Conservation (phyloP, 2,329 filamentous ascomycete genomes). For the Microthyrium microscopicum region DNA sequence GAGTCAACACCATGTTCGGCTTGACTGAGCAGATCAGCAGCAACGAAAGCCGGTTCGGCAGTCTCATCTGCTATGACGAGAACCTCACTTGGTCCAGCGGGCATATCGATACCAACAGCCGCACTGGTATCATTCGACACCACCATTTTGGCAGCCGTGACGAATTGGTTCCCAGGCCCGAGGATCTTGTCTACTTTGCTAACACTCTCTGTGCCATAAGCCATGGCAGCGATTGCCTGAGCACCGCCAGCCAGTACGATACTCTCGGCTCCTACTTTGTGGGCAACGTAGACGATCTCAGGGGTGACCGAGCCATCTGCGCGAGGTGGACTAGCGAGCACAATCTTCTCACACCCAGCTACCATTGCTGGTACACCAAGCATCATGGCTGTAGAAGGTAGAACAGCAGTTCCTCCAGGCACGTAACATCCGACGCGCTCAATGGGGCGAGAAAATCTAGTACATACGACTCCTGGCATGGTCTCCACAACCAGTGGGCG, state of each 20-base stretch:
- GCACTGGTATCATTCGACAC: slow-evolving; percentile 96
- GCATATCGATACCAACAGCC: slow-evolving; percentile 94
- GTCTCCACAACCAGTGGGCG: slow-evolving; percentile 78
- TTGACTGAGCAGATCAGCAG: slow-evolving; percentile 84
- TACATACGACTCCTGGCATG: slow-evolving; percentile 93
- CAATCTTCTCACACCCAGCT: slow-evolving; percentile 86
- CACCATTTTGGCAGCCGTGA: slow-evolving; percentile 96
- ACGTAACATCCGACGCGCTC: slow-evolving; percentile 95
- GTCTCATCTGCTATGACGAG: slow-evolving; percentile 84
- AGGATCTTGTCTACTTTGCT: slow-evolving; percentile 98
- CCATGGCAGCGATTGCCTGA: slow-evolving; percentile 90
- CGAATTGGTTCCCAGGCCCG: slow-evolving; percentile 94
- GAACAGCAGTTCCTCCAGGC: slow-evolving; percentile 88
- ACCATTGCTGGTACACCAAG: slow-evolving; percentile 95
- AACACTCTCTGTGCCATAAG: slow-evolving; percentile 88
- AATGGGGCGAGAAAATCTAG: slow-evolving; percentile 79
- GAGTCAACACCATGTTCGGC: slow-evolving; percentile 94
- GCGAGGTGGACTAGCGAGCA: slow-evolving; percentile 81
- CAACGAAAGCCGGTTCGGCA: slow-evolving; percentile 85
- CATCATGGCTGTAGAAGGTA: slow-evolving; percentile 95
- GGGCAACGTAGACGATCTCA: slow-evolving; percentile 92
- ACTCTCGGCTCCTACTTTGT: slow-evolving; percentile 90
- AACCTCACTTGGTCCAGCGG: slow-evolving; percentile 88
- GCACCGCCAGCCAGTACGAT: slow-evolving; percentile 93
- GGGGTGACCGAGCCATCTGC: slow-evolving; percentile 81